Percentiles rank a stretch among this genome's conserved stretches.
These are phyloP conservation scores for Rhizoclosmatium globosum DNA, from an alignment of 192 early-diverging fungal genomes.

Conservation along the genomic window DNA sequence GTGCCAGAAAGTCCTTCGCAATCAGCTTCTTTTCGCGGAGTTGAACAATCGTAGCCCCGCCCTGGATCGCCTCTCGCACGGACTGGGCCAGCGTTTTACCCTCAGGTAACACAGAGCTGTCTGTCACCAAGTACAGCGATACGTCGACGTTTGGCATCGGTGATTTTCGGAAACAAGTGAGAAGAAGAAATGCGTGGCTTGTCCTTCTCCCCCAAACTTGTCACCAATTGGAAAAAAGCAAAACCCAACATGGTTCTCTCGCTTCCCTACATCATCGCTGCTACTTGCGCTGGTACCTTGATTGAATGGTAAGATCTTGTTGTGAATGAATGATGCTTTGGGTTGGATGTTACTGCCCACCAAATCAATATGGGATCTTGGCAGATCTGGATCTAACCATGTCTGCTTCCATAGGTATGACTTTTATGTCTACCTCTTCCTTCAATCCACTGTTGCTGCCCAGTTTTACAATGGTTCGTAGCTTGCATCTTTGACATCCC, in stretches of 20 bases:
- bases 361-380: not conserved
- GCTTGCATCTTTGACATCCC: not conserved
- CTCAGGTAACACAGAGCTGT: constrained; percentile 70
- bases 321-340: not conserved
- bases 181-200: not conserved
- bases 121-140: constrained; percentile 84
- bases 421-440: constrained; percentile 29
- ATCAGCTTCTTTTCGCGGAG: constrained; percentile 83
- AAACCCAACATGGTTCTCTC: not conserved
- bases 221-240: not conserved
- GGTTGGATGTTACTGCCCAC: not conserved
- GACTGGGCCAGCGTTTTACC: constrained; percentile 64
- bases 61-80: constrained; percentile 75
- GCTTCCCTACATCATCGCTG: constrained; percentile 6
- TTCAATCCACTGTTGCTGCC: constrained; percentile 14
- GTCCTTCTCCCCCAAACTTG: not conserved
- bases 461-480: constrained; percentile 29
- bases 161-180: not conserved
- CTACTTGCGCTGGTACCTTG: constrained; percentile 32
- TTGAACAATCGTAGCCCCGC: constrained; percentile 85
- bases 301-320: constrained; percentile 44
- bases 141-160: constrained; percentile 13
- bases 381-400: not conserved
- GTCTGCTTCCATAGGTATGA: constrained; percentile 14
- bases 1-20: constrained; percentile 69